A percentile compares a stretch with the other conserved stretches of the same genome.
Conservation (phyloP, 805 yeast genomes). For the Kluyveromyces lactis region DNA sequence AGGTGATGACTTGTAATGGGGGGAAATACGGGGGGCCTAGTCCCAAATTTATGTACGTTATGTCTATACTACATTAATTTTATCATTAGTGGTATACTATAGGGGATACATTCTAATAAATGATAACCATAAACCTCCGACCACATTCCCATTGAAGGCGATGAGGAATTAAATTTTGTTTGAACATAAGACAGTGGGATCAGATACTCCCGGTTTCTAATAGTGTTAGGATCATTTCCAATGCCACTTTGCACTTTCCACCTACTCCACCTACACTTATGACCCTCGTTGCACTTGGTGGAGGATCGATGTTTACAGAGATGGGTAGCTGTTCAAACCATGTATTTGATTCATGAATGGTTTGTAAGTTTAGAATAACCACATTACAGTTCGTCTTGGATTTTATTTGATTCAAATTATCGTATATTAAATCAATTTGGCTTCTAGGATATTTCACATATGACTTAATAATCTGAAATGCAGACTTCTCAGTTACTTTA, state of each 20-base stretch:
- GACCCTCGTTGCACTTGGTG: constrained; percentile 25
- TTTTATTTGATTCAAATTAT: constrained; percentile 25
- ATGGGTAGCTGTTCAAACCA: constrained; percentile 25
- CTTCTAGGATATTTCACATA: constrained; percentile 28
- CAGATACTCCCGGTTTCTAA: neutral
- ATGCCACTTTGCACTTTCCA: constrained; percentile 24
- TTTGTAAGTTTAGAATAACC: constrained; percentile 25
- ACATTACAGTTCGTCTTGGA: constrained; percentile 28
- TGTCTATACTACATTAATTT: too few species aligned
- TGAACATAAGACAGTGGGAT: too few species aligned
- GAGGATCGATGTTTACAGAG: constrained; percentile 16
- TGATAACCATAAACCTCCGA: too few species aligned
- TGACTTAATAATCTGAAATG: constrained; percentile 26
- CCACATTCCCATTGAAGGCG: too few species aligned
- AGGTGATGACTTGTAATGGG: too few species aligned
- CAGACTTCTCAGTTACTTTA: constrained; percentile 18
- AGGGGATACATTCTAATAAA: too few species aligned
- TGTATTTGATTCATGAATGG: constrained; percentile 26
- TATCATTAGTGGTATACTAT: too few species aligned
- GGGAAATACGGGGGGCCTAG: too few species aligned
- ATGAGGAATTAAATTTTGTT: too few species aligned
- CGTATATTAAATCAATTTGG: constrained; percentile 18
- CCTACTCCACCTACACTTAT: constrained; percentile 28
- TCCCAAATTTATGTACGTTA: too few species aligned
- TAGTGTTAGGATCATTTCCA: constrained; percentile 13